Evolutionary conservation across 164 flowering plant species (phyloP).

Genomic region (Brasenia schreberi): DNA sequence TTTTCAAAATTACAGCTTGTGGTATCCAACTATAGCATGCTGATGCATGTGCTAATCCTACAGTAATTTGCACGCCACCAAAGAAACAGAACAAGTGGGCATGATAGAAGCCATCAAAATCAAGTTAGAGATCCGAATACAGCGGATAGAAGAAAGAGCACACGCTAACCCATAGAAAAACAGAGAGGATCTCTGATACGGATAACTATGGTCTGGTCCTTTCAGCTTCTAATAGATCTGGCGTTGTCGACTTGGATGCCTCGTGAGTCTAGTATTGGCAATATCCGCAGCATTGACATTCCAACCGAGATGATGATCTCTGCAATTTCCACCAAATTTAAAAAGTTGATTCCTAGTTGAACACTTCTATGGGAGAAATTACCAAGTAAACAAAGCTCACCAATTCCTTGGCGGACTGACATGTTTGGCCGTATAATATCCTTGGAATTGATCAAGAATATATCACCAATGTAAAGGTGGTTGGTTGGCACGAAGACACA

Average conservation of each 20-base stretch:
- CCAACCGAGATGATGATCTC: conserved; percentile 74
- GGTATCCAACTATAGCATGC: no score
- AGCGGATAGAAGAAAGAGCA: no score
- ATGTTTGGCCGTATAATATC: conserved; percentile 65
- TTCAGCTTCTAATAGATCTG: conserved; percentile 34
- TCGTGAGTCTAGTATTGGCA: conserved; percentile 40
- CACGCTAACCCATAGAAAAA: no score
- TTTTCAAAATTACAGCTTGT: no score
- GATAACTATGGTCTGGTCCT: no score
- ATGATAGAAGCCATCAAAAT: no score
- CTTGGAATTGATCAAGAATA: conserved; percentile 49
- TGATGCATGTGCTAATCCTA: no score
- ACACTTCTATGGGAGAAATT: background rate
- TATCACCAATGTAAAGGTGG: conserved; percentile 74
- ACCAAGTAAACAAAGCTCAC: conserved; percentile 19
- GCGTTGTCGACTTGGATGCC: conserved; percentile 29
- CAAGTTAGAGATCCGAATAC: no score
- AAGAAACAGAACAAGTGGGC: no score
- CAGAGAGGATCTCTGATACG: no score
- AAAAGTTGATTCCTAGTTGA: background rate
- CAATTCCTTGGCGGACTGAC: conserved; percentile 76
- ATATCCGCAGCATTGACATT: conserved; percentile 74
- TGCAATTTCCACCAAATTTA: conserved; percentile 11
- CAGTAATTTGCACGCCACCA: no score
- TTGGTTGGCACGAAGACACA: conserved; percentile 73